Evolutionary conservation across 352 stramenopile genomes (phyloP).

Genomic region (Phytophthora cryptogea): DNA sequence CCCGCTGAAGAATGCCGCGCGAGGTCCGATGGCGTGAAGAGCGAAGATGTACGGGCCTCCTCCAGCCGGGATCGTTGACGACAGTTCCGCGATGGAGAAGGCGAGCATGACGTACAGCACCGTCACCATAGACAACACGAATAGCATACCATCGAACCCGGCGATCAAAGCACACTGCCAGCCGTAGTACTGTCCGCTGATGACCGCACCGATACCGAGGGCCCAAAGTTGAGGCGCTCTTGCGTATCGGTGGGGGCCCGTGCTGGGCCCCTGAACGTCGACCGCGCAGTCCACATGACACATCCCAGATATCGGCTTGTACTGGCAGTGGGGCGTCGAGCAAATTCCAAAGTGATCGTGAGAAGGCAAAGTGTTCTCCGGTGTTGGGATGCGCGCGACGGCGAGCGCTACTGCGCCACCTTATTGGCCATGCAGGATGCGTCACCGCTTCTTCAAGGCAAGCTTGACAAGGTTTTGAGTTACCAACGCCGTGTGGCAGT

Average conservation of each 20-base stretch:
- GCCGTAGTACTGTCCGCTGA: slow-evolving; percentile 74
- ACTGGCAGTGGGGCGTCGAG: background rate
- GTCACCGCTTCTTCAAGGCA: slow-evolving; percentile 26
- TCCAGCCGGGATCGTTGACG: slow-evolving; percentile 56
- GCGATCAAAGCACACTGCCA: slow-evolving; percentile 70
- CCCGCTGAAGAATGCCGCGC: slow-evolving; percentile 50
- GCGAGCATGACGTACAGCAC: slow-evolving; percentile 73
- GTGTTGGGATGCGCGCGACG: slow-evolving; percentile 12
- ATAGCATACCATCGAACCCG: slow-evolving; percentile 64
- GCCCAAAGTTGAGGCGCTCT: slow-evolving; percentile 68
- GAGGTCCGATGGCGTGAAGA: slow-evolving; percentile 56
- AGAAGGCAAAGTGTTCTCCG: background rate
- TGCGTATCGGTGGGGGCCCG: slow-evolving; percentile 54
- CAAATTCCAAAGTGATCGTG: slow-evolving; percentile 17
- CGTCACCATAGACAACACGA: slow-evolving; percentile 67
- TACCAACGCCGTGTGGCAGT: slow-evolving; percentile 23
- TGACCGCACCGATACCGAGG: slow-evolving; percentile 39
- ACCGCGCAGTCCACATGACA: slow-evolving; percentile 18
- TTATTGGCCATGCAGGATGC: slow-evolving; percentile 20
- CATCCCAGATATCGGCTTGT: slow-evolving; percentile 13
- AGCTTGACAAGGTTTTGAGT: slow-evolving; percentile 5
- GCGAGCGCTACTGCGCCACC: background rate
- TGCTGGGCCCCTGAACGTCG: slow-evolving; percentile 11
- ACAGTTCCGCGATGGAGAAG: slow-evolving; percentile 81
- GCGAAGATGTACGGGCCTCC: slow-evolving; percentile 77